These are phyloP conservation scores for Barnettozyma siamensis DNA, from an alignment of 805 yeast species.

Conservation along the genomic window DNA sequence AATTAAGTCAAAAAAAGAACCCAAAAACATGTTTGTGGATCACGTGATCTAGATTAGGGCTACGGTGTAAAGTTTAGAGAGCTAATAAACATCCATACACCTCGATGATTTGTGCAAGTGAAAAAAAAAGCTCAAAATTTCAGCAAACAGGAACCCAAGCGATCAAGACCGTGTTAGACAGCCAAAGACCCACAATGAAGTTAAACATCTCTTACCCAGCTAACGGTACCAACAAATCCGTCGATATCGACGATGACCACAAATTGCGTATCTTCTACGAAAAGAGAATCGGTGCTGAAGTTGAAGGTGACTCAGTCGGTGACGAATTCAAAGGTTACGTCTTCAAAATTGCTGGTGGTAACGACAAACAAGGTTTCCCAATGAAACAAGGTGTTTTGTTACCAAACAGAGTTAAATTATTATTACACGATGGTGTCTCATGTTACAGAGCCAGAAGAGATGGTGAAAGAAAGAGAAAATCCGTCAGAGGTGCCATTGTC, in stretches of 20 bases:
- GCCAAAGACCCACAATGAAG: slow-evolving; percentile 9
- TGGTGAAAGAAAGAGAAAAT: slow-evolving; percentile 99
- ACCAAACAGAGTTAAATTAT: slow-evolving; percentile 98
- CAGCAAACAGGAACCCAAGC: neutral
- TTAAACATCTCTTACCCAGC: slow-evolving; percentile 99
- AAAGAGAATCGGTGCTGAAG: slow-evolving; percentile 99
- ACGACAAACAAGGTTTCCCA: slow-evolving; percentile 99
- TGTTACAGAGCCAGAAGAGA: slow-evolving; percentile 99
- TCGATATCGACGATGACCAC: slow-evolving; percentile 99
- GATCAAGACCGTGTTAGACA: neutral
- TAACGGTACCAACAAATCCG: slow-evolving; percentile 98
- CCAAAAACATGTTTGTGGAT: no score
- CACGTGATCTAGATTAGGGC: slow-evolving; percentile 5
- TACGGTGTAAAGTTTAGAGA: neutral
- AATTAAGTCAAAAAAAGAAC: no score
- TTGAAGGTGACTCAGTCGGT: slow-evolving; percentile 96
- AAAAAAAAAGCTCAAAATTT: slow-evolving; percentile 5
- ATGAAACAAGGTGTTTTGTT: slow-evolving; percentile 99
- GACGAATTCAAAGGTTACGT: slow-evolving; percentile 99
- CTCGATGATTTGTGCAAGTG: neutral
- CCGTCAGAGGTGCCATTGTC: slow-evolving; percentile 99
- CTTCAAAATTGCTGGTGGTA: slow-evolving; percentile 99
- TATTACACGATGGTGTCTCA: slow-evolving; percentile 89
- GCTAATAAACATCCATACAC: slow-evolving; percentile 6
- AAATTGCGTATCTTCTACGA: slow-evolving; percentile 97